Evolutionary conservation across 1,284 basidiomycete species (phyloP), one percentile per base, ranked within the genome.

Genomic region (Entoloma clypeatum): DNA sequence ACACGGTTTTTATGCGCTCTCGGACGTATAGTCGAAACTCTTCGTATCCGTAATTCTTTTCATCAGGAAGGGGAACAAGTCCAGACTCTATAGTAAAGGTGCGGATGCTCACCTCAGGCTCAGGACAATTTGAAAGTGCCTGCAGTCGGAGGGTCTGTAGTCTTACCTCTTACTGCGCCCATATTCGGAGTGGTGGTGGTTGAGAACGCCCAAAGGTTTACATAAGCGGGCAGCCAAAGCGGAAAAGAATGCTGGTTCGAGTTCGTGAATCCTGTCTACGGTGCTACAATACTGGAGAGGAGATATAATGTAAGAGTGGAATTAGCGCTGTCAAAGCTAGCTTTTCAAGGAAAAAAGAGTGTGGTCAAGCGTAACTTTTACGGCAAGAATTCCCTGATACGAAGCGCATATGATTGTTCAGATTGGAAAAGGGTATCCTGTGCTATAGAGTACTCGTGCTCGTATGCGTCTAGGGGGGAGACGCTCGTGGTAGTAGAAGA

Each of bases 1-100:
- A 81, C 79, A 78, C 53, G 71, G 62, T 69, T 67, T 69, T n/a
- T n/a, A n/a, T 78, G 80, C 77, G 78, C 77, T 79, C 77, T 81
- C 75, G 76, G 75, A 75, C 56, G 55, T 48, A 22, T 31, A 59
- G 67, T 72, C 65, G 44, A 53, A 40, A 49, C 70, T 71, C 69
- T 71, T 75, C n/a, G 69, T 74, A 80, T 81, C 79, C 79, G 76
- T 66, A 63, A 60, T 72, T 49, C 58, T 49, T 44, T 71, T 77
- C 74, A 74, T 77, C 58, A 45, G 40, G 29, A 40, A 36, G 27
- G 16, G 36, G 36, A n/a, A 18, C n/a, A 33, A 16, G 17, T n/a
- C n/a, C n/a, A n/a, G n/a, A n/a, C 16, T 32, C 7, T 18, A 36
- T 22, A 18, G 23, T 32, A 35, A 33, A 41, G 14, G 21, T 36